Evolutionary conservation across 129 eudicot genomes (phyloP).

Genomic region (sunflower (Helianthus annuus)): DNA sequence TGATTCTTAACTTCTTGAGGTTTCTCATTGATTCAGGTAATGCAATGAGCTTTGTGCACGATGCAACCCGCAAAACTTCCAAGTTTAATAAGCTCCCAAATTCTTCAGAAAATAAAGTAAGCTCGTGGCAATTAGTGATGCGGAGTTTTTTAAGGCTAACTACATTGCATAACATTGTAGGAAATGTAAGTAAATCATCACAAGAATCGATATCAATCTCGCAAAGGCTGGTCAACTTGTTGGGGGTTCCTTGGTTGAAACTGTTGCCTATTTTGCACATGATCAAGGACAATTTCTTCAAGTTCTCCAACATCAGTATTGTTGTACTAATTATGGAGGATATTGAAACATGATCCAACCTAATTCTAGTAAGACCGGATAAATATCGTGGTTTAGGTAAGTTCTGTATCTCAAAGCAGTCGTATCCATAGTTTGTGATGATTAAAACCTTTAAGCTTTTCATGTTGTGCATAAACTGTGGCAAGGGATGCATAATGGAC

Average conservation of each 20-base stretch:
- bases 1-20: neutral
- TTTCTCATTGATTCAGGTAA: conserved; percentile 12
- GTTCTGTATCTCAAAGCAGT: too few species aligned
- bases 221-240: conserved; percentile 30
- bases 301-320: too few species aligned
- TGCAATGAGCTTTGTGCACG: neutral
- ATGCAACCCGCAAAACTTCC: conserved; percentile 24
- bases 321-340: too few species aligned
- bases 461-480: neutral
- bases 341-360: too few species aligned
- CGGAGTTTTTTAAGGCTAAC: neutral
- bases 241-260: conserved; percentile 9
- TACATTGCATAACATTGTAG: neutral
- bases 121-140: conserved; percentile 11
- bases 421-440: too few species aligned
- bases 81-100: conserved; percentile 14
- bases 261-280: conserved; percentile 2
- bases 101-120: conserved; percentile 15
- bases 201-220: conserved; percentile 45
- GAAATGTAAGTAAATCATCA: neutral
- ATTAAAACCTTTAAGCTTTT: too few species aligned
- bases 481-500: conserved; percentile 34
- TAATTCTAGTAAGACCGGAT: too few species aligned
- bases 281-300: too few species aligned
- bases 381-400: too few species aligned